Percentiles rank a stretch among this genome's conserved stretches.
Evolutionary conservation across 257 asterid genomes (phyloP).

Genomic region (Schizonepeta tenuifolia): DNA sequence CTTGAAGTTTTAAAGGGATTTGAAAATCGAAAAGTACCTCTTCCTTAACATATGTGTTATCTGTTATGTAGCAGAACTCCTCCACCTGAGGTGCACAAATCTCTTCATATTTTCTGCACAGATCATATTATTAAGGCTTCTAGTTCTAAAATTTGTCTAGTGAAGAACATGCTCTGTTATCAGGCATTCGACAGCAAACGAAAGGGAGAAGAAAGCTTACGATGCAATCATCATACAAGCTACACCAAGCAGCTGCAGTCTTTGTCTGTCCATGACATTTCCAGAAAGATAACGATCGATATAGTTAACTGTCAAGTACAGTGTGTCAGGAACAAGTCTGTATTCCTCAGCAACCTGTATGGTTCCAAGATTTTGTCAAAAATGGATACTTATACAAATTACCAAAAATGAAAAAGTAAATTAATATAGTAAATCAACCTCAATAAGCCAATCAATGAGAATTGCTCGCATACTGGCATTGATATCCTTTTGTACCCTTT

Average conservation of each 20-base stretch:
- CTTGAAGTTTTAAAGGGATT: neutral
- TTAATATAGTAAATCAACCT: slow-evolving; percentile 47
- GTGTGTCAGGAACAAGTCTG: slow-evolving; percentile 90
- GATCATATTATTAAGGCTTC: neutral
- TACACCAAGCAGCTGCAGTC: slow-evolving; percentile 86
- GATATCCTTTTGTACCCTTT: slow-evolving; percentile 55
- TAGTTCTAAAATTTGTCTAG: too few species aligned
- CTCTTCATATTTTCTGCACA: slow-evolving; percentile 89
- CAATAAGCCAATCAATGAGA: slow-evolving; percentile 83
- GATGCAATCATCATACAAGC: slow-evolving; percentile 99
- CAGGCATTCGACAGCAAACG: neutral
- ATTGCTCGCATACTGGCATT: slow-evolving; percentile 62
- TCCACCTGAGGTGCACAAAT: slow-evolving; percentile 92
- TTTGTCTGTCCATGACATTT: slow-evolving; percentile 79
- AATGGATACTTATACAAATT: neutral
- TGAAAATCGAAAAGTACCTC: slow-evolving; percentile 50
- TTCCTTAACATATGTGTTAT: slow-evolving; percentile 84
- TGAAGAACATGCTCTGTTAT: neutral
- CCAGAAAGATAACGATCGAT: slow-evolving; percentile 97
- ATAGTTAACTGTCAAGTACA: slow-evolving; percentile 84
- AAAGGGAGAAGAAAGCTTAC: slow-evolving; percentile 52
- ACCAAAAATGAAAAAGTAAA: neutral
- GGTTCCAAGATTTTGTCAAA: slow-evolving; percentile 19
- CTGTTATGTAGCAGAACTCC: slow-evolving; percentile 94
- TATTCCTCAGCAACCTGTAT: slow-evolving; percentile 92